Evolutionary conservation across 2,329 filamentous ascomycete species (phyloP).

Genomic region (Pestalotiopsis sp.): DNA sequence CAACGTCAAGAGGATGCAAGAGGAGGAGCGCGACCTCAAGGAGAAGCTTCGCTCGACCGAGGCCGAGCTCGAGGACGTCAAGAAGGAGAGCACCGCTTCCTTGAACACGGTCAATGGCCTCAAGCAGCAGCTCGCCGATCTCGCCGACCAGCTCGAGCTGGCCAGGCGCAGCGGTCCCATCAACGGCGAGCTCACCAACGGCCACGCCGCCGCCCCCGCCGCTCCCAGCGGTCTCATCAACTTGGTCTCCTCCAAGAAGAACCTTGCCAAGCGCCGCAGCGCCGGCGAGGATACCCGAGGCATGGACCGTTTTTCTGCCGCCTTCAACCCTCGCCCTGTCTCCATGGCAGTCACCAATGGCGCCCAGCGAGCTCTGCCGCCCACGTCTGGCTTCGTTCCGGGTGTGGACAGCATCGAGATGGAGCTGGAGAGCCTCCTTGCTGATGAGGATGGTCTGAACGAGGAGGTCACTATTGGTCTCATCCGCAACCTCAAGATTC

Average conservation of each 20-base stretch:
- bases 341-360: conserved; percentile 85
- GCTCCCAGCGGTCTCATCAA: conserved; percentile 82
- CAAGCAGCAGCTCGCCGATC: conserved; percentile 82
- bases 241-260: conserved; percentile 75
- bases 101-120: conserved; percentile 86
- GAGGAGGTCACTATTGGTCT: conserved; percentile 96
- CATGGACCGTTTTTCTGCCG: conserved; percentile 84
- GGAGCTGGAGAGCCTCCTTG: conserved; percentile 90
- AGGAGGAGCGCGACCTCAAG: conserved; percentile 84
- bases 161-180: conserved; percentile 77
- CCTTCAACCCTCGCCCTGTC: conserved; percentile 92
- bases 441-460: conserved; percentile 93
- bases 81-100: conserved; percentile 71
- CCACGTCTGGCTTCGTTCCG: conserved; percentile 70
- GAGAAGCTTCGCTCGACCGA: conserved; percentile 81
- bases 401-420: conserved; percentile 89
- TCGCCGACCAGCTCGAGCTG: conserved; percentile 90
- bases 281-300: conserved; percentile 85
- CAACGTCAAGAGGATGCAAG: conserved; percentile 92
- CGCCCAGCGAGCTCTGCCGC: conserved; percentile 66
- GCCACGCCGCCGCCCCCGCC: conserved; percentile 56
- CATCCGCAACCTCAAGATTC: conserved; percentile 96
- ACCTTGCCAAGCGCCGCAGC: conserved; percentile 95
- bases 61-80: conserved; percentile 78
- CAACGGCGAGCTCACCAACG: conserved; percentile 71